Evolutionary conservation across 2,329 filamentous ascomycete genomes (phyloP), one percentile per base, ranked within the genome.

Genomic region (Metarhizium rileyi): DNA sequence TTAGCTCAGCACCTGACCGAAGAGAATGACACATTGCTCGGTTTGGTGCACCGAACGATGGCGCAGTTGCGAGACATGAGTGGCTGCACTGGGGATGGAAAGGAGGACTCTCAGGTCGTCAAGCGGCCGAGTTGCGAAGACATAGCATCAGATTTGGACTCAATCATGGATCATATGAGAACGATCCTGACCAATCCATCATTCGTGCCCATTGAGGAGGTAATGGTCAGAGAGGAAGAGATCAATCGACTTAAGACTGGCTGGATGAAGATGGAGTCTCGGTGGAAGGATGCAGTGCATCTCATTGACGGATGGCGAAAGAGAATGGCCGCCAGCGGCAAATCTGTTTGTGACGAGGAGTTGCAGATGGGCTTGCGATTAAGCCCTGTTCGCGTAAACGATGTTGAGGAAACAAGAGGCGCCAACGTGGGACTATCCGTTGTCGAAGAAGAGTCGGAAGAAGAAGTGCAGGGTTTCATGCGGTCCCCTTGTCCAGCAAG

Each of bases 281-380:
- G 90, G 47, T 95, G 93, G 89, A 84, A 82, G 56, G 91, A 97
- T 62, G 88, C 93, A 1, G 83, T 97, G 12, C 77, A 81, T 33
- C 81, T 98, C 69, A 95, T 98, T 72, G 88, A 96, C 56, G 83
- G 86, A 30, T 97, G 93, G 91, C 83, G 90, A 53, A 85, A 82
- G 63, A 79, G 88, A 40, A 89, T 95, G 79, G 80, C 80, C 16
- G 76, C 75, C 47, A 83, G 78, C 55, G 85, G 84, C 5, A 77
- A 82, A 52, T 80, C 84, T 0, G 80, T 91, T 56, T 83, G 87
- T 58, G 71, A 83, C 49, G 79, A 83, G 52, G 81, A 84, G 58
- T 66, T 84, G 47, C 82, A 81, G 62, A 80, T 83, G 74, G 84
- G 86, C 2, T 66, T 90, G 36, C 76, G 79, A 5, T 70, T 84